Evolutionary conservation across 1,139 yeast species (phyloP).

Genomic region (Magnusiomyces fungicola): DNA sequence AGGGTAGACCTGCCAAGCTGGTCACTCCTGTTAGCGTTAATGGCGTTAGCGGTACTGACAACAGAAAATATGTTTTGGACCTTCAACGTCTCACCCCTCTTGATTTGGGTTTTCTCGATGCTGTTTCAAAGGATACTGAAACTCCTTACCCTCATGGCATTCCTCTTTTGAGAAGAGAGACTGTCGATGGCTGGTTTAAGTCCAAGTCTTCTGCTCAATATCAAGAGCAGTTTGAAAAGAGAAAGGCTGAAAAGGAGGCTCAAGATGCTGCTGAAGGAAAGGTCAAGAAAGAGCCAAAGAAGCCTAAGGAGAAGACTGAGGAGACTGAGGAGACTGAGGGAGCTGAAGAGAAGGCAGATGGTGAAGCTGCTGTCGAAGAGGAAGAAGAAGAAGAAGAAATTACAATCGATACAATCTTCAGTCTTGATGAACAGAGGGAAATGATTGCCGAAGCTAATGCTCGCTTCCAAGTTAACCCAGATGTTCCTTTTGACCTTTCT

Average conservation of each 20-base stretch:
- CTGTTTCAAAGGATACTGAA: constrained; percentile 39
- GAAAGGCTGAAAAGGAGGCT: constrained; percentile 15
- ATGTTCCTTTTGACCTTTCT: constrained; percentile 48
- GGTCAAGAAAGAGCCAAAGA: constrained; percentile 4
- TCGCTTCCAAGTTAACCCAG: constrained; percentile 64
- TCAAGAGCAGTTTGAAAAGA: constrained; percentile 39
- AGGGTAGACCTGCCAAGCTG: constrained; percentile 39
- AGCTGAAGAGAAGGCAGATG: constrained; percentile 2
- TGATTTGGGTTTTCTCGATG: constrained; percentile 68
- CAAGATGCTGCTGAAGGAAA: constrained; percentile 13
- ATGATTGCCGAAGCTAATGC: constrained; percentile 52
- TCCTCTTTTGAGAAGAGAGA: constrained; percentile 74
- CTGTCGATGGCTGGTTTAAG: constrained; percentile 87
- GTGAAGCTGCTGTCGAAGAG: constrained; percentile 36
- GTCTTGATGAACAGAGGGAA: constrained; percentile 22
- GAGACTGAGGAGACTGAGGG: constrained; percentile 18
- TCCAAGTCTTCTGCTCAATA: constrained; percentile 39
- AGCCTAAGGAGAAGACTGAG: constrained; percentile 18
- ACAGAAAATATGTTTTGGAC: constrained; percentile 77
- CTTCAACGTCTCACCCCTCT: constrained; percentile 77
- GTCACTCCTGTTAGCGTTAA: constrained; percentile 72
- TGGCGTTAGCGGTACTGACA: constrained; percentile 82
- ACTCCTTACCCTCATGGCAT: constrained; percentile 77
- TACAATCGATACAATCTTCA: constrained; percentile 34
- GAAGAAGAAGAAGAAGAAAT: constrained; percentile 42